Evolutionary conservation across 2,329 filamentous ascomycete species (phyloP).

Genomic region (Plenodomus lindquistii): DNA sequence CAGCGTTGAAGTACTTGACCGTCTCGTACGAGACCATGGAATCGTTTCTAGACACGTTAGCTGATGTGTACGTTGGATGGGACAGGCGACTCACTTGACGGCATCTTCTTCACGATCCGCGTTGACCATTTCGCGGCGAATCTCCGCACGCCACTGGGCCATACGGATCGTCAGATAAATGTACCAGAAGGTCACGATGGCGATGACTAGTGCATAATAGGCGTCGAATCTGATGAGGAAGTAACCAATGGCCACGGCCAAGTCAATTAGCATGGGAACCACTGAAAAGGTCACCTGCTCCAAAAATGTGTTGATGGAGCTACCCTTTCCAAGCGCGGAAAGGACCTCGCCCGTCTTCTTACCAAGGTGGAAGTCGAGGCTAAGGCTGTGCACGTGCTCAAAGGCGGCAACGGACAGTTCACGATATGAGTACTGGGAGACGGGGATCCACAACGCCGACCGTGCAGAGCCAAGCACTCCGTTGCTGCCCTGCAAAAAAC

Average conservation of each 20-base stretch:
- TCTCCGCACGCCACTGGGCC: slow-evolving; percentile 89
- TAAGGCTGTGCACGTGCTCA: slow-evolving; percentile 94
- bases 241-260: slow-evolving; percentile 81
- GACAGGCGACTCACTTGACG: slow-evolving; percentile 67
- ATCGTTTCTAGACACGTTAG: slow-evolving; percentile 68
- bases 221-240: slow-evolving; percentile 80
- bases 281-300: slow-evolving; percentile 97
- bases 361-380: slow-evolving; percentile 92
- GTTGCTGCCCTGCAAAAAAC: slow-evolving; percentile 84
- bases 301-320: slow-evolving; percentile 92
- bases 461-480: slow-evolving; percentile 83
- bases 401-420: slow-evolving; percentile 94
- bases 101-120: slow-evolving; percentile 93
- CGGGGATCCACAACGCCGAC: slow-evolving; percentile 90
- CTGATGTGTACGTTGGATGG: not conserved
- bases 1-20: slow-evolving; percentile 68
- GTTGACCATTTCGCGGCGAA: slow-evolving; percentile 92
- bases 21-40: slow-evolving; percentile 98
- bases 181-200: slow-evolving; percentile 92
- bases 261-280: slow-evolving; percentile 89
- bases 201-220: slow-evolving; percentile 86
- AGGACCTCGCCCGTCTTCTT: slow-evolving; percentile 97
- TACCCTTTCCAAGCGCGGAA: slow-evolving; percentile 93
- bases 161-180: slow-evolving; percentile 95
- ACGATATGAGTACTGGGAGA: slow-evolving; percentile 95